These are phyloP conservation scores for Thalassiosira delicatula DNA, from an alignment of 352 stramenopile genomes.

Conservation along the genomic window DNA sequence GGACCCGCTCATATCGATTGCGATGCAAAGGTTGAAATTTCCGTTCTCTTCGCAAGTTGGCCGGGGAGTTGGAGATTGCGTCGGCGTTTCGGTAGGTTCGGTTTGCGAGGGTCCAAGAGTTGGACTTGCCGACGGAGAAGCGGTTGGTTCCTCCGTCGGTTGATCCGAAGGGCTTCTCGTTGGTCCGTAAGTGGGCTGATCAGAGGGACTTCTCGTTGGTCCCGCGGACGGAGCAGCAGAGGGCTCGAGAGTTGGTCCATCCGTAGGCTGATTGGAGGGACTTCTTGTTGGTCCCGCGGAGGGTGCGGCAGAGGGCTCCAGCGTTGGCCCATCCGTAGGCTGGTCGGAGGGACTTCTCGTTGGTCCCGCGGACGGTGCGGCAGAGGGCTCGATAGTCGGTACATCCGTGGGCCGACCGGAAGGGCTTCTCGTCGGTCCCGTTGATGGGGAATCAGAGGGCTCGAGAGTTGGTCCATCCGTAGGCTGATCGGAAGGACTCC, in stretches of 20 bases:
- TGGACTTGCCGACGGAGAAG: neutral
- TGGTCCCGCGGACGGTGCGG: neutral
- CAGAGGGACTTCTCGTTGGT: neutral
- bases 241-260: neutral
- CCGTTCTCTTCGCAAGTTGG: slow-evolving; percentile 35
- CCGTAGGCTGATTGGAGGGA: neutral
- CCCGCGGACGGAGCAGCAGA: neutral
- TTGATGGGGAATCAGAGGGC: neutral
- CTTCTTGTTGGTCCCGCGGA: neutral
- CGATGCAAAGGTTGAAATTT: slow-evolving; percentile 43
- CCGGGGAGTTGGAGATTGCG: neutral
- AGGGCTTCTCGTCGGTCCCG: neutral
- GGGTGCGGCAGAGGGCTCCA: neutral
- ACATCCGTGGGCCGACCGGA: neutral
- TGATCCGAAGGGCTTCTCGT: neutral
- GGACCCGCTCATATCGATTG: slow-evolving; percentile 38
- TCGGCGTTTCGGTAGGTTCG: neutral
- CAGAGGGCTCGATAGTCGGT: neutral
- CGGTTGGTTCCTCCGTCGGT: neutral
- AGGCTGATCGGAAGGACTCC: neutral
- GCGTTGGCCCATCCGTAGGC: neutral
- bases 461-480: slow-evolving; percentile 6
- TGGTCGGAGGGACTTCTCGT: neutral
- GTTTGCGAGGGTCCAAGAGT: neutral
- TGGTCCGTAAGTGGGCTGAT: too few relatives aligned